Evolutionary conservation across 805 yeast genomes (phyloP).

Genomic region (Wickerhamiella nectarea): DNA sequence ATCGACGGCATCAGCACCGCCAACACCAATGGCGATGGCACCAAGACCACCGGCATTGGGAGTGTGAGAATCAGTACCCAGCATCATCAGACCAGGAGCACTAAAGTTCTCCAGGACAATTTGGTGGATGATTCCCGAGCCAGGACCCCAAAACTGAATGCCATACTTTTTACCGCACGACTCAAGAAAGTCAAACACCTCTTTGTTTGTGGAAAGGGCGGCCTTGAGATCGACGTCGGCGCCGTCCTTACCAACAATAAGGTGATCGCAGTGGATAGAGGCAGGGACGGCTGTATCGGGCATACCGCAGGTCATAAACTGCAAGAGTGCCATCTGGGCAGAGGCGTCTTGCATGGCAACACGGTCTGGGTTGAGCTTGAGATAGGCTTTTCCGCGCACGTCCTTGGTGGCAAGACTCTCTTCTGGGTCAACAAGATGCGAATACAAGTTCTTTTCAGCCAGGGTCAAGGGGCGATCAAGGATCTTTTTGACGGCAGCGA

Average conservation of each 20-base stretch:
- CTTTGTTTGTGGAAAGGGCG: slow-evolving; percentile 78
- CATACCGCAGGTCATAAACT: slow-evolving; percentile 95
- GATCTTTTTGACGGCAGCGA: slow-evolving; percentile 48
- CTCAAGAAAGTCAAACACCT: slow-evolving; percentile 88
- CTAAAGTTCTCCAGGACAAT: slow-evolving; percentile 93
- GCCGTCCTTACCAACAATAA: slow-evolving; percentile 92
- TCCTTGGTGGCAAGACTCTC: slow-evolving; percentile 51
- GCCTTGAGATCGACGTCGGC: slow-evolving; percentile 70
- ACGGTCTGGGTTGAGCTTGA: slow-evolving; percentile 90
- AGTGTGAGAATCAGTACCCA: slow-evolving; percentile 97
- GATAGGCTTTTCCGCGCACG: slow-evolving; percentile 75
- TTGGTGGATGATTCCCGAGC: slow-evolving; percentile 97
- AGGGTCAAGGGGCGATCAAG: slow-evolving; percentile 71
- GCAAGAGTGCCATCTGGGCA: slow-evolving; percentile 97
- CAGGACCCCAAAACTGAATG: slow-evolving; percentile 98
- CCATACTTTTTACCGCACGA: slow-evolving; percentile 90
- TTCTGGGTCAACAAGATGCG: slow-evolving; percentile 82
- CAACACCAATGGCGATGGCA: slow-evolving; percentile 97
- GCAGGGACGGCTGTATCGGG: slow-evolving; percentile 80
- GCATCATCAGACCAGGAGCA: slow-evolving; percentile 92
- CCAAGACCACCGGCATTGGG: slow-evolving; percentile 99
- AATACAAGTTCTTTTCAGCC: slow-evolving; percentile 88
- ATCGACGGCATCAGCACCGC: slow-evolving; percentile 99
- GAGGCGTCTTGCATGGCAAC: slow-evolving; percentile 99
- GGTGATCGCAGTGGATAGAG: slow-evolving; percentile 95